Conservation (phyloP, 306 rosid genomes). For the Phaseolus lunatus region DNA sequence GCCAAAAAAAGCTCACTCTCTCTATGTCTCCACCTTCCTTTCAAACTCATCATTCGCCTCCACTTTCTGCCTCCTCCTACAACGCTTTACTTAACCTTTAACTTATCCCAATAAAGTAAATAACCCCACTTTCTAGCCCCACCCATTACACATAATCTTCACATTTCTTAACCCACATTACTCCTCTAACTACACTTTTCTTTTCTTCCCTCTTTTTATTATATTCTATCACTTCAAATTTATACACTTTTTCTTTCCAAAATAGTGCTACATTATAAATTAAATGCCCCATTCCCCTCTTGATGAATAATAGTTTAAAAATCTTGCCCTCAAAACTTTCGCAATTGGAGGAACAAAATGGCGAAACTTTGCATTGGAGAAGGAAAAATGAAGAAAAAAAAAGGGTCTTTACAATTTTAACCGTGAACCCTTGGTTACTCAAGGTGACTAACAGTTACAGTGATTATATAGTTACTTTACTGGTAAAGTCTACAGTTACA, state of each 20-base stretch:
- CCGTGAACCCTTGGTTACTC: constrained; percentile 8
- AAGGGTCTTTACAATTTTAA: constrained; percentile 49
- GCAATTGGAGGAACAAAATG: background rate
- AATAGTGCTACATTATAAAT: no score
- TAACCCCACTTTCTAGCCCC: no score
- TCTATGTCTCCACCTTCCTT: constrained; percentile 30
- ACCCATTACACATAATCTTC: background rate
- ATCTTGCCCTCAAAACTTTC: no score
- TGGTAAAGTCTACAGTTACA: constrained; percentile 33
- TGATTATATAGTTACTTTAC: constrained; percentile 11
- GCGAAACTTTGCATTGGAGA: constrained; percentile 5
- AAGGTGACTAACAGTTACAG: constrained; percentile 24
- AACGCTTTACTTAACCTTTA: constrained; percentile 30
- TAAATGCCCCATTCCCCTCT: no score
- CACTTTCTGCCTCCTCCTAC: constrained; percentile 40
- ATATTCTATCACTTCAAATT: background rate
- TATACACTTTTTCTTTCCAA: no score
- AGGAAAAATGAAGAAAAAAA: background rate
- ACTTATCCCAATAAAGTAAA: constrained; percentile 40
- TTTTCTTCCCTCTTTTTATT: background rate
- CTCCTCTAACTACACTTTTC: no score
- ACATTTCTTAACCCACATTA: background rate
- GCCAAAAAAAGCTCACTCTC: background rate
- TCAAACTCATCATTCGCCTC: constrained; percentile 44
- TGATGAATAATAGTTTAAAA: no score